A percentile compares a stretch with the other conserved stretches of the same genome.
Conservation (phyloP, 305 asterid species). For the Vinca major region DNA sequence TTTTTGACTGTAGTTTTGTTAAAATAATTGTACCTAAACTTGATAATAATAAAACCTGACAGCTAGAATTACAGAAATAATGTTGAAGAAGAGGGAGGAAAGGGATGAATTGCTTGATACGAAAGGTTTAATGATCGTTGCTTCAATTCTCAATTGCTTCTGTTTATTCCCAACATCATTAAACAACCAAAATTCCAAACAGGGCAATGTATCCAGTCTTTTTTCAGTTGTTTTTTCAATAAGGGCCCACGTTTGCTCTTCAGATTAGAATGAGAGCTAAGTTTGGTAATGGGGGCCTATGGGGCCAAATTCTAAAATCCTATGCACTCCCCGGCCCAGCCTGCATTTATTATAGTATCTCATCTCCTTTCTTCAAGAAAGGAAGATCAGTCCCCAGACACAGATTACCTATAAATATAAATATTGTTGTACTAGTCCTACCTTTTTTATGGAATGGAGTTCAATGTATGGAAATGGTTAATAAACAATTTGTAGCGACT, state of each 20-base stretch:
- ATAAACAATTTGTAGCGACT: too few relatives aligned
- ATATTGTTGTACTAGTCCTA: too few relatives aligned
- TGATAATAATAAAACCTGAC: too few relatives aligned
- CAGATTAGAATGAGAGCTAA: slow-evolving; percentile 2
- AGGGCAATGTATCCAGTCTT: neutral
- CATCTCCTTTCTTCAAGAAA: too few relatives aligned
- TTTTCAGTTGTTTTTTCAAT: neutral
- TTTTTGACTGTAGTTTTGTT: too few relatives aligned
- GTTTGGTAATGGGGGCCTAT: neutral
- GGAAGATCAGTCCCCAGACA: too few relatives aligned
- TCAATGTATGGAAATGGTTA: too few relatives aligned
- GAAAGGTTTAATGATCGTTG: slow-evolving; percentile 1
- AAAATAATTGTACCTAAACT: too few relatives aligned
- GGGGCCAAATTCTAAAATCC: neutral
- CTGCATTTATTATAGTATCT: neutral
- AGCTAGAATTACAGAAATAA: too few relatives aligned
- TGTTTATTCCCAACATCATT: neutral
- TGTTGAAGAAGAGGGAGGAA: too few relatives aligned
- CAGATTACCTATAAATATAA: too few relatives aligned
- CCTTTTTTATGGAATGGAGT: too few relatives aligned
- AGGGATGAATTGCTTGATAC: neutral
- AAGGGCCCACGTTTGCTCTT: neutral
- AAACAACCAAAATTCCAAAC: neutral
- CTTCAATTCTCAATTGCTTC: neutral
- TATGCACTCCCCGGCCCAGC: neutral